phyloP scores from a whole-genome alignment of 176 grass and related monocot genomes.

The Areca catechu region DNA sequence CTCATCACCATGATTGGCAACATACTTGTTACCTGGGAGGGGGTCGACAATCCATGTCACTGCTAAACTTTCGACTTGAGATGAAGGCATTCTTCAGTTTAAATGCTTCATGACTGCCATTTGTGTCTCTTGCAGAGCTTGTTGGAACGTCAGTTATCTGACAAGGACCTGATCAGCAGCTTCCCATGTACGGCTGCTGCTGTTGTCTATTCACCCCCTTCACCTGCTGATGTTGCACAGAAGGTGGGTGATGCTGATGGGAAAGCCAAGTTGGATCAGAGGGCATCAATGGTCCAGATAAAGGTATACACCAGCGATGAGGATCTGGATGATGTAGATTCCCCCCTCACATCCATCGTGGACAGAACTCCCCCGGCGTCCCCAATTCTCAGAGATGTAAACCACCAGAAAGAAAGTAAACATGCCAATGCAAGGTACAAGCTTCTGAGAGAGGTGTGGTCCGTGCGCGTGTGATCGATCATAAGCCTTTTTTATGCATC shows the following conservation, averaged over 20 bases:
- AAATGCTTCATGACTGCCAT: too few species aligned
- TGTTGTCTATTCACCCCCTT: constrained; percentile 31
- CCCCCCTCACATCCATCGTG: constrained; percentile 38
- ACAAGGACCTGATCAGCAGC: constrained; percentile 15
- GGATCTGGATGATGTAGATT: constrained; percentile 67
- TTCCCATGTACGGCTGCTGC: constrained; percentile 48
- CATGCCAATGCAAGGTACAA: constrained; percentile 46
- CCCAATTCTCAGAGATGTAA: constrained; percentile 12
- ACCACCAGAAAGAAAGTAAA: constrained; percentile 23
- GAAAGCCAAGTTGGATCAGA: constrained; percentile 39
- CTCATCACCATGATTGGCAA: too few species aligned
- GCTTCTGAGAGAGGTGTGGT: constrained; percentile 78
- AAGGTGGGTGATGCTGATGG: constrained; percentile 35
- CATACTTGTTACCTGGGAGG: too few species aligned
- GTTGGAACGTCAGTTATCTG: constrained; percentile 24
- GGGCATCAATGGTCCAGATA: constrained; percentile 43
- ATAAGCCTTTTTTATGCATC: neutral
- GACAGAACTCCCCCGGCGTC: constrained; percentile 38
- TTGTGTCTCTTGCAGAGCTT: constrained; percentile 42
- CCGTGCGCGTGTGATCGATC: constrained; percentile 6
- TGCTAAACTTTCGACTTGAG: too few species aligned
- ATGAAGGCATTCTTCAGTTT: too few species aligned
- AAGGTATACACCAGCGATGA: constrained; percentile 75
- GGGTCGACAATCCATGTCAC: too few species aligned
- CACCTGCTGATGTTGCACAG: constrained; percentile 30